A percentile compares a stretch with the other conserved stretches of the same genome.
Evolutionary conservation across 2,329 filamentous ascomycete species (phyloP).

Genomic region (Cladosporium sp.): DNA sequence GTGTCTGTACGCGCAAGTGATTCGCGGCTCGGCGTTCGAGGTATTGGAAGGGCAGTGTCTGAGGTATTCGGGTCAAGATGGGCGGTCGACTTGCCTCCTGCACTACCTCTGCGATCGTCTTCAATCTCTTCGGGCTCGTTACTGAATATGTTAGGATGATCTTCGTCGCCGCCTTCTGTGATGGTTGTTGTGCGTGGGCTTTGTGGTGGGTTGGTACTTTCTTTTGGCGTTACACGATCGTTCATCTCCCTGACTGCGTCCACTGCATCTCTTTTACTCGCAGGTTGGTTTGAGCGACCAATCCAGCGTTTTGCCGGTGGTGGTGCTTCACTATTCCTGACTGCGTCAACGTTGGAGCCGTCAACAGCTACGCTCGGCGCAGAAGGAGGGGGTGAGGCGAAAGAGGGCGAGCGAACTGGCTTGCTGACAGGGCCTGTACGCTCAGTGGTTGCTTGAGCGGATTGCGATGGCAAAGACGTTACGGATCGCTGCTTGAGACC

Average conservation of each 20-base stretch:
- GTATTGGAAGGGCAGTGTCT: conserved; percentile 6
- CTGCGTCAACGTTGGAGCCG: conserved; percentile 30
- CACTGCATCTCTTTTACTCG: conserved; percentile 27
- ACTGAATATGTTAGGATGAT: background rate
- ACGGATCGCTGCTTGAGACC: conserved; percentile 27
- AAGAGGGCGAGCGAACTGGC: conserved; percentile 33
- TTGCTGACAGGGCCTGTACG: conserved; percentile 18
- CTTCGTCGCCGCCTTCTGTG: background rate
- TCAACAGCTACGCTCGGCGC: conserved; percentile 33
- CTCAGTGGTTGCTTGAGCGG: conserved; percentile 14
- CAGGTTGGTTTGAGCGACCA: conserved; percentile 1
- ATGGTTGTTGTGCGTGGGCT: background rate
- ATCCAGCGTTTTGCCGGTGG: conserved; percentile 21
- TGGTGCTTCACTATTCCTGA: conserved; percentile 27
- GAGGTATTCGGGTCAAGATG: conserved; percentile 3
- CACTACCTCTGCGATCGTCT: conserved; percentile 7
- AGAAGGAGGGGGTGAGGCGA: conserved; percentile 24
- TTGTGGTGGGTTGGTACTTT: background rate
- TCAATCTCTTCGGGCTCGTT: conserved; percentile 3
- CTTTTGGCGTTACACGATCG: conserved; percentile 17
- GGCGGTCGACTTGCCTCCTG: background rate
- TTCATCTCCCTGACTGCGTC: conserved; percentile 33
- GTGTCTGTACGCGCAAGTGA: conserved; percentile 14
- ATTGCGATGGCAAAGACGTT: conserved; percentile 21
- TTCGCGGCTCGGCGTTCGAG: conserved; percentile 7